Evolutionary conservation across 148 eudicot genomes (phyloP).

Genomic region (Camellia lanceoleosa): DNA sequence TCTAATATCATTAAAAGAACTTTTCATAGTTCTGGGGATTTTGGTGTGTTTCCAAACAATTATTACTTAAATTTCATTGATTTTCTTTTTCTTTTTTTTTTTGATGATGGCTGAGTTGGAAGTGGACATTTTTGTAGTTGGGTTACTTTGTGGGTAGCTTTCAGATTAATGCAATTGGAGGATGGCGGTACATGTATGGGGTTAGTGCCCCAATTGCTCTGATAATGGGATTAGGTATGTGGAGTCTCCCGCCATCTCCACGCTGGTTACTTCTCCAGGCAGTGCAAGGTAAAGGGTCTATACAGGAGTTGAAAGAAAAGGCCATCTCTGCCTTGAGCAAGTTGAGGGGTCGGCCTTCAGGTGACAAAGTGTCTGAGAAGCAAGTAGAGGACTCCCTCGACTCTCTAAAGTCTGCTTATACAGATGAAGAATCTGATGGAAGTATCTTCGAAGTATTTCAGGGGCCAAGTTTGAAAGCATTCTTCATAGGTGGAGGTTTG

Average conservation of each 20-base stretch:
- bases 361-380: conserved; percentile 61
- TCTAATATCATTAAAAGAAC: conserved; percentile 81
- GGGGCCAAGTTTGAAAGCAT: conserved; percentile 87
- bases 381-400: conserved; percentile 77
- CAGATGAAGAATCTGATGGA: conserved; percentile 68
- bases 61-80: not conserved
- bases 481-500: conserved; percentile 92
- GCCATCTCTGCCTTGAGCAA: conserved; percentile 67
- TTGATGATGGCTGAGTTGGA: not conserved
- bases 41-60: conserved; percentile 45
- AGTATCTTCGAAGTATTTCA: conserved; percentile 79
- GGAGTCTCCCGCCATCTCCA: conserved; percentile 87
- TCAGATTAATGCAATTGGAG: conserved; percentile 71
- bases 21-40: conserved; percentile 85
- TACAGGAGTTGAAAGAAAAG: conserved; percentile 66
- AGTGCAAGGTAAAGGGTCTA: conserved; percentile 71
- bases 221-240: conserved; percentile 83
- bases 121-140: conserved; percentile 44
- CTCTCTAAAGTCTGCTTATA: conserved; percentile 67
- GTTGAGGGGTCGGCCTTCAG: conserved; percentile 78
- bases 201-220: conserved; percentile 70
- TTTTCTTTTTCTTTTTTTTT: not conserved
- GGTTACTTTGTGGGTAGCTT: conserved; percentile 87
- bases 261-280: conserved; percentile 94
- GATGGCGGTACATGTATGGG: conserved; percentile 99